phyloP scores from a whole-genome alignment of 495 filamentous ascomycete genomes.

The Penicillium parvum region DNA sequence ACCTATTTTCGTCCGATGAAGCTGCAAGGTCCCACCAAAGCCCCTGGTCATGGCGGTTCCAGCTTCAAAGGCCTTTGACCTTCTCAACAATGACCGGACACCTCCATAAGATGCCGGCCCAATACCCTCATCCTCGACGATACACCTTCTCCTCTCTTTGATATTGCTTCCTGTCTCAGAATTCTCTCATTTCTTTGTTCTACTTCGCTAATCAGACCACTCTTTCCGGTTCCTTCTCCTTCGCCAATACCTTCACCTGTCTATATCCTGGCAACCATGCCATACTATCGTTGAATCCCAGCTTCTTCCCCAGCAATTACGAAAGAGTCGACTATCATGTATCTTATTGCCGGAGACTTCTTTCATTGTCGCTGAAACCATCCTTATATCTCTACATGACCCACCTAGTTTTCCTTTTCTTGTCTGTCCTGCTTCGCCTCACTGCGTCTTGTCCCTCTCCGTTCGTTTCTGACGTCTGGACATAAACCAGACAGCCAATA shows the following conservation, averaged over 20 bases:
- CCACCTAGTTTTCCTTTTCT: background rate
- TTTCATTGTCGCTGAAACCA: background rate
- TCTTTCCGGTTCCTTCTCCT: slow-evolving; percentile 4
- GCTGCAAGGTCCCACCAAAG: slow-evolving; percentile 11
- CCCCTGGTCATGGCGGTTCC: slow-evolving; percentile 14
- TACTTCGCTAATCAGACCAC: slow-evolving; percentile 5
- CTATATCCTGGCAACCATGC: slow-evolving; percentile 1
- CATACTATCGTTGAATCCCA: background rate
- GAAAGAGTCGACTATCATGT: slow-evolving; percentile 1
- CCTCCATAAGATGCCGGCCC: slow-evolving; percentile 4
- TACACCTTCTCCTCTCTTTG: slow-evolving; percentile 1
- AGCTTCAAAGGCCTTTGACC: background rate
- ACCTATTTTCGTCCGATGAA: slow-evolving; percentile 9
- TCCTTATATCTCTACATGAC: slow-evolving; percentile 8
- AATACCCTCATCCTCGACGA: background rate
- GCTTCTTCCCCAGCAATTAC: background rate
- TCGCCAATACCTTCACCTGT: background rate
- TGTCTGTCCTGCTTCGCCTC: background rate
- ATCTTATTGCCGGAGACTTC: background rate
- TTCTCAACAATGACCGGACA: background rate
- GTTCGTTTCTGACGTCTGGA: background rate
- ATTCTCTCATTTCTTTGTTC: slow-evolving; percentile 16
- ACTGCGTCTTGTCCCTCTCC: background rate
- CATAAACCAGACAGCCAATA: slow-evolving; percentile 6
- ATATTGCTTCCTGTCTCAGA: slow-evolving; percentile 2